These are phyloP conservation scores for Pouteria campechiana DNA, from an alignment of 179 eudicot genomes.

Conservation along the genomic window DNA sequence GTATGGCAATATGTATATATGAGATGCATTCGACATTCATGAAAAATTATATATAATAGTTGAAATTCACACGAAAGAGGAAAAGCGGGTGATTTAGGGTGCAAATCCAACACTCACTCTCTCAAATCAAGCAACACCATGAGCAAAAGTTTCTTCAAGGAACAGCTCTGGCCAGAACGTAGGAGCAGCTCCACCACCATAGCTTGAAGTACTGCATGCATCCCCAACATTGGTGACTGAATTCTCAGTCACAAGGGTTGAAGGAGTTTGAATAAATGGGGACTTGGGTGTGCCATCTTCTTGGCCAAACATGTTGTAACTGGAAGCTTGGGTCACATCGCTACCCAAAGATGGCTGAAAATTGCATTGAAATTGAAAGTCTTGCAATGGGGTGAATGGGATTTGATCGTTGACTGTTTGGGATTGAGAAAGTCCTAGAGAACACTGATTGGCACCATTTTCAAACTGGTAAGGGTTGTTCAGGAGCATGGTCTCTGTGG, in stretches of 20 bases:
- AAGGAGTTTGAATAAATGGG: conserved; percentile 29
- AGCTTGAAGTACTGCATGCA: conserved; percentile 34
- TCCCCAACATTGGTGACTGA: conserved; percentile 11
- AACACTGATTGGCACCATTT: background rate
- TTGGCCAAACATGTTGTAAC: conserved; percentile 11
- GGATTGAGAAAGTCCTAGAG: background rate
- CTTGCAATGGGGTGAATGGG: conserved; percentile 39
- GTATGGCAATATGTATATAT: too few species aligned
- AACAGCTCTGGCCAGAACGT: conserved; percentile 57
- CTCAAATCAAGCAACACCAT: conserved; percentile 33
- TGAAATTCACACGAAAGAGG: too few species aligned
- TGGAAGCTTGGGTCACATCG: conserved; percentile 8
- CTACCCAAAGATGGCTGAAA: conserved; percentile 7
- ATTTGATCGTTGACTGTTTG: conserved; percentile 11
- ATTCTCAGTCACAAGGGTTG: conserved; percentile 15
- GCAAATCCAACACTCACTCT: too few species aligned
- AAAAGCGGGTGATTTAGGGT: too few species aligned
- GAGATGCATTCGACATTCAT: too few species aligned
- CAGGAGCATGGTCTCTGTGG: conserved; percentile 8
- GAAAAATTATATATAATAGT: too few species aligned
- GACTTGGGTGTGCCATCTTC: conserved; percentile 24
- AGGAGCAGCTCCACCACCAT: conserved; percentile 13
- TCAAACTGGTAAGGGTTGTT: conserved; percentile 3
- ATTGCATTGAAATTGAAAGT: conserved; percentile 20
- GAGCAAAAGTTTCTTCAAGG: conserved; percentile 55